These are phyloP conservation scores for Ormosia semicastrata DNA, from an alignment of 306 rosid species.

Conservation along the genomic window DNA sequence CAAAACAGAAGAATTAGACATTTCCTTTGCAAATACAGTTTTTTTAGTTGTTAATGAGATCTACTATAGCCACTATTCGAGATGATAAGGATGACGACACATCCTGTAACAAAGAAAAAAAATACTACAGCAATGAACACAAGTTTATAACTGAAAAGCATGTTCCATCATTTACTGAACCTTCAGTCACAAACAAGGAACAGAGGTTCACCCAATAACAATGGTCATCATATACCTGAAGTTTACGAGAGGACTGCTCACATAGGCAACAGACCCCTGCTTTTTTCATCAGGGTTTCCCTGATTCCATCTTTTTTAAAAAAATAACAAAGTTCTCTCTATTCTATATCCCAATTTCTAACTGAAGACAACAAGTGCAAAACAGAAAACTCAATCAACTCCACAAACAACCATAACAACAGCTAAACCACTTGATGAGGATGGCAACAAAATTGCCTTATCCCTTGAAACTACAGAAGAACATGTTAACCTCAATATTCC, in stretches of 20 bases:
- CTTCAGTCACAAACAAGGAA: conserved; percentile 1
- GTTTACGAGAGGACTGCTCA: conserved; percentile 24
- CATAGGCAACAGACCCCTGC: conserved; percentile 35
- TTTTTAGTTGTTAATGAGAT: neutral
- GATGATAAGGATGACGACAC: neutral
- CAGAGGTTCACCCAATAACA: conserved; percentile 45
- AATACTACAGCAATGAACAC: neutral
- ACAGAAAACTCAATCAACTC: too few relatives aligned
- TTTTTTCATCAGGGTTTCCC: conserved; percentile 27
- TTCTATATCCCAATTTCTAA: too few relatives aligned
- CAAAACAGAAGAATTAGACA: neutral
- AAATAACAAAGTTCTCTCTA: too few relatives aligned
- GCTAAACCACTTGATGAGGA: too few relatives aligned
- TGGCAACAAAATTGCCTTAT: too few relatives aligned
- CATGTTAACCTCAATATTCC: neutral
- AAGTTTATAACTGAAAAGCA: neutral
- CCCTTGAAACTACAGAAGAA: neutral
- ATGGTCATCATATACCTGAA: conserved; percentile 32
- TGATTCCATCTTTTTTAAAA: too few relatives aligned
- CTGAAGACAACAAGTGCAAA: too few relatives aligned
- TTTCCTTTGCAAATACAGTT: neutral
- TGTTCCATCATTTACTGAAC: conserved; percentile 49
- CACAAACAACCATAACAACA: too few relatives aligned
- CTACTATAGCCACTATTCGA: neutral
- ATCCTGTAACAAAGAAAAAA: neutral